Evolutionary conservation across 2,329 filamentous ascomycete species (phyloP).

Genomic region (Aureobasidium sp.): DNA sequence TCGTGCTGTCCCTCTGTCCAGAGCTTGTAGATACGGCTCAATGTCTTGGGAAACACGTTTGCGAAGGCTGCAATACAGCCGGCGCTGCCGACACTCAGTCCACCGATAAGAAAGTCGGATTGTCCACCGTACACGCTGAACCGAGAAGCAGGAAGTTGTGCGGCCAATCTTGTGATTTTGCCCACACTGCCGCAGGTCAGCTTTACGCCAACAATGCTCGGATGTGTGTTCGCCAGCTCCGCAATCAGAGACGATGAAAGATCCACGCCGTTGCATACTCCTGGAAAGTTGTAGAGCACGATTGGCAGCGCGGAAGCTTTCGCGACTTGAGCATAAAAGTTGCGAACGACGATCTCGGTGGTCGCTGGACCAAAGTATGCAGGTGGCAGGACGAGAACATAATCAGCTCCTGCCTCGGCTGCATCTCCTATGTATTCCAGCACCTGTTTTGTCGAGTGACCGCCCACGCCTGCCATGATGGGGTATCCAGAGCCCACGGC

Average conservation of each 20-base stretch:
- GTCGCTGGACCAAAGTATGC: slow-evolving; percentile 38
- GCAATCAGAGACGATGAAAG: slow-evolving; percentile 56
- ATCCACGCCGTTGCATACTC: slow-evolving; percentile 59
- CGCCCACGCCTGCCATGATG: slow-evolving; percentile 36
- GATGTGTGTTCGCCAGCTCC: slow-evolving; percentile 38
- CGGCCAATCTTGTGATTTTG: slow-evolving; percentile 50
- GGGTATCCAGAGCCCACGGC: slow-evolving; percentile 34
- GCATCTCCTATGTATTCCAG: slow-evolving; percentile 36
- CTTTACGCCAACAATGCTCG: slow-evolving; percentile 56
- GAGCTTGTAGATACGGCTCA: slow-evolving; percentile 52
- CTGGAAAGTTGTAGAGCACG: slow-evolving; percentile 64
- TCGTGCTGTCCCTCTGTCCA: slow-evolving; percentile 48
- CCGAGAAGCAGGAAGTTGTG: slow-evolving; percentile 41
- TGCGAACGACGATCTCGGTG: slow-evolving; percentile 31
- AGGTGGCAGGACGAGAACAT: slow-evolving; percentile 35
- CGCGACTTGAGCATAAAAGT: slow-evolving; percentile 43
- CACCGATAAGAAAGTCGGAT: slow-evolving; percentile 54
- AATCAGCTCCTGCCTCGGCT: slow-evolving; percentile 32
- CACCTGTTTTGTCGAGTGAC: slow-evolving; percentile 35
- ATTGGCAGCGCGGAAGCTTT: slow-evolving; percentile 52
- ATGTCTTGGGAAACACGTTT: slow-evolving; percentile 47
- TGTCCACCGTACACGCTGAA: slow-evolving; percentile 62
- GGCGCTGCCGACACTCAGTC: slow-evolving; percentile 36
- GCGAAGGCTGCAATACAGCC: slow-evolving; percentile 45
- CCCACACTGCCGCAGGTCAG: slow-evolving; percentile 56